Percentiles rank a stretch among this genome's conserved stretches.
Evolutionary conservation across 441 rosid genomes (phyloP).

Genomic region (Bocquillonia castaneifolia): DNA sequence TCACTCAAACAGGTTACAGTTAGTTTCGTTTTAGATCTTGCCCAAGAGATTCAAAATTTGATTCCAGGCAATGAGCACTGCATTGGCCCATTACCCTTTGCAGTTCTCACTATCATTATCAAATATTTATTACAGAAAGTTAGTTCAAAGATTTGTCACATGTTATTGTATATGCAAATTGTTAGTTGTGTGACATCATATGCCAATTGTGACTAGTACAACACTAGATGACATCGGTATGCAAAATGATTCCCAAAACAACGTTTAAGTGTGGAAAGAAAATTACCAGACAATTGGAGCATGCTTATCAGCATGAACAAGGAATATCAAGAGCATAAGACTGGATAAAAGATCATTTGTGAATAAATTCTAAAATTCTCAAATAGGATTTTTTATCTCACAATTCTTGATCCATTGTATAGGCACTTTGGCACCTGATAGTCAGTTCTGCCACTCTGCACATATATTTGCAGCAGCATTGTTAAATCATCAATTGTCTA

Average conservation of each 20-base stretch:
- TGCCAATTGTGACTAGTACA: background rate
- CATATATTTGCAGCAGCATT: background rate
- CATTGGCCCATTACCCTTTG: too few species aligned
- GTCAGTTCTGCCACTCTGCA: background rate
- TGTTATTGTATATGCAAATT: background rate
- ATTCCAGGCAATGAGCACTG: too few species aligned
- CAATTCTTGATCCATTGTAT: background rate
- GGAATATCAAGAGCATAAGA: too few species aligned
- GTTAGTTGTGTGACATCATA: background rate
- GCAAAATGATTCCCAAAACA: too few species aligned
- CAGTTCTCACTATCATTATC: too few species aligned
- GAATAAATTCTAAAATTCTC: background rate
- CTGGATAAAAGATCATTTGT: background rate
- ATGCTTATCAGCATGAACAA: too few species aligned
- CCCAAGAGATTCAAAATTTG: too few species aligned
- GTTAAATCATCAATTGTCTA: background rate
- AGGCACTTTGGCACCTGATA: background rate
- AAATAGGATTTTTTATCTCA: background rate
- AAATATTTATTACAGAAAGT: too few species aligned
- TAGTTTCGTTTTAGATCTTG: too few species aligned
- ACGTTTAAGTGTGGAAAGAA: too few species aligned
- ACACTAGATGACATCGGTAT: too few species aligned
- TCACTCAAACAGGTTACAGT: background rate
- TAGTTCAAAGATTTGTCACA: background rate
- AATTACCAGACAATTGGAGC: too few species aligned